Evolutionary conservation across 805 yeast genomes (phyloP).

Genomic region (Schwanniomyces pseudopolymorphus): DNA sequence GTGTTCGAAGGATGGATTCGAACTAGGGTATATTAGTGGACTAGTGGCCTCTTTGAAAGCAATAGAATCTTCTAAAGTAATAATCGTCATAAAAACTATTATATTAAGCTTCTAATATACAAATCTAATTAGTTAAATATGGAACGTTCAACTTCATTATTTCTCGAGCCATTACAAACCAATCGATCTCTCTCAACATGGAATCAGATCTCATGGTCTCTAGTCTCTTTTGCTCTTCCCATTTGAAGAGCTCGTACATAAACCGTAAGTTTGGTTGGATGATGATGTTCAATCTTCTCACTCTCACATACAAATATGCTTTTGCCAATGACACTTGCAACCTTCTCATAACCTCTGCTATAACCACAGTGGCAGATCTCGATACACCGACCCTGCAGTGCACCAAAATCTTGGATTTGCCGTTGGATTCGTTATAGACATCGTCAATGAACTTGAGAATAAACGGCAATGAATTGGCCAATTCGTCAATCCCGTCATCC

Average conservation of each 20-base stretch:
- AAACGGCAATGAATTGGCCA: conserved; percentile 58
- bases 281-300: conserved; percentile 83
- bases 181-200: conserved; percentile 66
- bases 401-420: conserved; percentile 49
- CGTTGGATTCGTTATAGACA: conserved; percentile 20
- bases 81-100: background rate
- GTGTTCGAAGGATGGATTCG: too few species aligned
- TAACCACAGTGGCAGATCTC: conserved; percentile 91
- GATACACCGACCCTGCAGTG: conserved; percentile 97
- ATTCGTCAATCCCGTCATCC: conserved; percentile 88
- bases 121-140: conserved; percentile 39
- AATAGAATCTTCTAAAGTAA: too few species aligned
- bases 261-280: conserved; percentile 92
- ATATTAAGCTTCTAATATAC: background rate
- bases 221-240: conserved; percentile 34
- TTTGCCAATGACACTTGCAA: conserved; percentile 63
- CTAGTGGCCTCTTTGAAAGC: too few species aligned
- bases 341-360: conserved; percentile 90
- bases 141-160: conserved; percentile 75
- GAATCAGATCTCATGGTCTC: conserved; percentile 9
- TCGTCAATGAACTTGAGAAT: conserved; percentile 65
- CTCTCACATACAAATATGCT: conserved; percentile 88
- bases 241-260: conserved; percentile 80
- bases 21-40: too few species aligned
- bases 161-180: conserved; percentile 85